phyloP scores from a whole-genome alignment of 108 stramenopile species.

The Epithemia pelagica region DNA sequence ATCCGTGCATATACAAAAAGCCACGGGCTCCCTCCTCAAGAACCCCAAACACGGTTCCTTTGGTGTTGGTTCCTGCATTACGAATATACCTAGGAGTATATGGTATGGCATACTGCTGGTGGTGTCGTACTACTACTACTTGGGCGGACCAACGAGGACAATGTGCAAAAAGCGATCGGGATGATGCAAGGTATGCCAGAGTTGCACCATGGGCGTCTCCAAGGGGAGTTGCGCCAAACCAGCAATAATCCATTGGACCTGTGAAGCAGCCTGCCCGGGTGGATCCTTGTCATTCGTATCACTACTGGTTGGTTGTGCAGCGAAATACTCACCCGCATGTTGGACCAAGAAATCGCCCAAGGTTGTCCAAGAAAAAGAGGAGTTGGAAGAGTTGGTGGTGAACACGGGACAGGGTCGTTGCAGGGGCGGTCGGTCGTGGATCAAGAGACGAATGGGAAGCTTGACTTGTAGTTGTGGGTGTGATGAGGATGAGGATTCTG shows the following conservation, averaged over 20 bases:
- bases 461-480: too few species aligned
- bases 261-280: too few species aligned
- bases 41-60: too few species aligned
- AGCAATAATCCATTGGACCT: conserved; percentile 39
- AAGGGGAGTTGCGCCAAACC: conserved; percentile 51
- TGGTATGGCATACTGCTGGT: too few species aligned
- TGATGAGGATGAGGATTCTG: too few species aligned
- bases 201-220: conserved; percentile 32
- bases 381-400: neutral
- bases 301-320: conserved; percentile 2
- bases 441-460: conserved; percentile 61
- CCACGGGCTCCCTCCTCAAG: too few species aligned
- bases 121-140: too few species aligned
- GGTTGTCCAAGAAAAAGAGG: neutral
- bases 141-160: too few species aligned
- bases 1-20: too few species aligned
- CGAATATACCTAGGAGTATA: too few species aligned
- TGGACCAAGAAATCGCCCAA: conserved; percentile 36
- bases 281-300: conserved; percentile 7
- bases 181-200: conserved; percentile 62
- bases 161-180: conserved; percentile 80
- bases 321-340: conserved; percentile 44
- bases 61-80: too few species aligned
- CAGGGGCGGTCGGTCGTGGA: conserved; percentile 42
- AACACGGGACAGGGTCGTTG: conserved; percentile 34